Evolutionary conservation across 2,329 filamentous ascomycete genomes (phyloP), one percentile per base, ranked within the genome.

Genomic region (Sphaerostilbella broomeana): DNA sequence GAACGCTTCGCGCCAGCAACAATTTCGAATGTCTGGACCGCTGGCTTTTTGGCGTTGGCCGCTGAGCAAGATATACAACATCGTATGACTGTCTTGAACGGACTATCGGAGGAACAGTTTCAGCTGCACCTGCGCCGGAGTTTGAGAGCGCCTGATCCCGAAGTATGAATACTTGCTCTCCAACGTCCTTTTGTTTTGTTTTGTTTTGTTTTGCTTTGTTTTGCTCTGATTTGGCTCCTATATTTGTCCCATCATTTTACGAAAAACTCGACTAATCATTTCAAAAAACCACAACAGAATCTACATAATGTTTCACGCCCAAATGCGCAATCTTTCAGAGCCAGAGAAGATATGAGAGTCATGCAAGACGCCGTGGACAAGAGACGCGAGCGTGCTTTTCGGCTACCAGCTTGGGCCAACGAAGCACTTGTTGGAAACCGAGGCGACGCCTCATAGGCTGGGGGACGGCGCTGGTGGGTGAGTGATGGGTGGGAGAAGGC

Each of bases 381-480:
- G 4, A 55, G 57, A 39, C 53, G 41, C 44, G 48, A 47, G 15
- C 45, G 50, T 12, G 34, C 35, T 10, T 43, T 47, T 26, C 52
- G 50, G 25, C 48, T 61, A 19, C 59, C 61, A 7, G 35, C 42
- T 10, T 62, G 59, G 59, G 59, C 59, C 21, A 60, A 48, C 35
- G 47, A 53, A 16, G 35, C 35, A 10, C 35, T 43, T 25, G 22
- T 27, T 4, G 12, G 18, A 11, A 26, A 21, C 22, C n/a, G 27
- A 4, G n/a, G 13, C 29, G 12, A 35, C 13, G 26, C 11, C 4
- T 10, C 15, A 21, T 21, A 21, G 26, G 18, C 11, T 12, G 12
- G 16, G 8, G 11, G 21, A 3, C 21, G 18, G 27, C 11, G 10
- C 9, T 15, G 5, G 12, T 30, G 27, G 22, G 12, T 12, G 22